Evolutionary conservation across 208 protist genomes (phyloP).

Genomic region (Leishmania braziliensis): DNA sequence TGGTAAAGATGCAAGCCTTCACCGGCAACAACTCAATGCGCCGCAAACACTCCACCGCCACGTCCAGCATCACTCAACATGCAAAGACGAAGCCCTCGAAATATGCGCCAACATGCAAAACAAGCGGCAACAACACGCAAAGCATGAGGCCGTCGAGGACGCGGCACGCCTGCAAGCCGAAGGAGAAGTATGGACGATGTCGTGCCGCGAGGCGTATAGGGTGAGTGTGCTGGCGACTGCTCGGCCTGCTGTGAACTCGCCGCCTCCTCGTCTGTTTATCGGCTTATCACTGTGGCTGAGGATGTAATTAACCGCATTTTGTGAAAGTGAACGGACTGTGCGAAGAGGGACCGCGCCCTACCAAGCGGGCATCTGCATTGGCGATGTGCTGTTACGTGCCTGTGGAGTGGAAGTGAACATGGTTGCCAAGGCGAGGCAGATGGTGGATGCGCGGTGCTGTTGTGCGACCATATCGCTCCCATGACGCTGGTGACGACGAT

Average conservation of each 20-base stretch:
- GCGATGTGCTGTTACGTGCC: conserved; percentile 42
- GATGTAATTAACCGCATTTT: conserved; percentile 28
- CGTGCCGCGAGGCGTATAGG: conserved; percentile 39
- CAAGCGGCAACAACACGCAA: background rate
- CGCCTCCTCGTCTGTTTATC: conserved; percentile 45
- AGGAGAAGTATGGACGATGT: background rate
- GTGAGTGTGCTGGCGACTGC: conserved; percentile 19
- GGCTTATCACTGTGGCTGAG: conserved; percentile 49
- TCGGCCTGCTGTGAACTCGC: background rate
- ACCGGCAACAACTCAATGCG: background rate
- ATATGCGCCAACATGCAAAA: background rate
- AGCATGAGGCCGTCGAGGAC: background rate
- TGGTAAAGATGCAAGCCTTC: too few relatives aligned
- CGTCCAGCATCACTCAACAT: background rate
- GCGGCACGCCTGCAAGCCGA: background rate
- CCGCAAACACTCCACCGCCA: background rate
- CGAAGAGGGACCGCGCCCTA: conserved; percentile 46
- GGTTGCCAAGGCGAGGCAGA: conserved; percentile 34
- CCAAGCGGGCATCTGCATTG: conserved; percentile 57
- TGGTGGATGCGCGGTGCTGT: conserved; percentile 37
- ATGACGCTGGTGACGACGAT: conserved; percentile 38
- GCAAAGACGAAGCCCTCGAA: background rate
- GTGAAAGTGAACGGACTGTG: conserved; percentile 42
- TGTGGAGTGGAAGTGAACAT: conserved; percentile 32
- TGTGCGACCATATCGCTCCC: conserved; percentile 38